These are phyloP conservation scores for Schizophyllum commune DNA, from an alignment of 1,284 basidiomycete species.

Conservation along the genomic window DNA sequence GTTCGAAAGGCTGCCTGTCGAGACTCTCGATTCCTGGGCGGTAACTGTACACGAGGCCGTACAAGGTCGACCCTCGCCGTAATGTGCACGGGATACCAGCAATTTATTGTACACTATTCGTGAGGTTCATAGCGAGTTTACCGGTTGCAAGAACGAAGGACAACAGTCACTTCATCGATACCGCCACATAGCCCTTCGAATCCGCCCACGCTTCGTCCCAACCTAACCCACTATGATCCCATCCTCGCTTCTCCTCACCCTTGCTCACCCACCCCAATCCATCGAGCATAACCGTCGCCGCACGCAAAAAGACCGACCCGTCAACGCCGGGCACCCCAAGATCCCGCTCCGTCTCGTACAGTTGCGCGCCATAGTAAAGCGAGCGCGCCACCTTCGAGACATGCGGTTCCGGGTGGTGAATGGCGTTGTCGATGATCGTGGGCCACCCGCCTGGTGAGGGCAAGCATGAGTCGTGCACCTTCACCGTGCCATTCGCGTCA, in stretches of 20 bases:
- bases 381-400: slow-evolving; percentile 52
- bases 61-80: not conserved
- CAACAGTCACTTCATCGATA: no score
- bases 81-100: not conserved
- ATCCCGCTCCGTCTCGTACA: slow-evolving; percentile 30
- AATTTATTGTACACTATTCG: no score
- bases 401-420: slow-evolving; percentile 59
- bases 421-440: slow-evolving; percentile 39
- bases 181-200: not conserved
- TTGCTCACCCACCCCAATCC: slow-evolving; percentile 54
- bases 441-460: slow-evolving; percentile 48
- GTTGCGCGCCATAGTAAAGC: slow-evolving; percentile 43
- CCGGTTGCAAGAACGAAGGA: no score
- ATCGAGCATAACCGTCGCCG: slow-evolving; percentile 55
- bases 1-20: not conserved
- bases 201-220: slow-evolving; percentile 29
- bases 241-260: slow-evolving; percentile 38
- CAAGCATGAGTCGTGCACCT: slow-evolving; percentile 20
- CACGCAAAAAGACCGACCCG: slow-evolving; percentile 56
- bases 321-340: slow-evolving; percentile 41
- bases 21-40: not conserved
- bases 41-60: not conserved
- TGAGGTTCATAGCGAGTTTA: no score
- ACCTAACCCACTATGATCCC: slow-evolving; percentile 58
- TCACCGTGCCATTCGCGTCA: slow-evolving; percentile 19